Percentiles rank a stretch among this genome's conserved stretches.
These are phyloP conservation scores for Coemansia sp. DNA, from an alignment of 192 early-diverging fungal species.

Conservation along the genomic window DNA sequence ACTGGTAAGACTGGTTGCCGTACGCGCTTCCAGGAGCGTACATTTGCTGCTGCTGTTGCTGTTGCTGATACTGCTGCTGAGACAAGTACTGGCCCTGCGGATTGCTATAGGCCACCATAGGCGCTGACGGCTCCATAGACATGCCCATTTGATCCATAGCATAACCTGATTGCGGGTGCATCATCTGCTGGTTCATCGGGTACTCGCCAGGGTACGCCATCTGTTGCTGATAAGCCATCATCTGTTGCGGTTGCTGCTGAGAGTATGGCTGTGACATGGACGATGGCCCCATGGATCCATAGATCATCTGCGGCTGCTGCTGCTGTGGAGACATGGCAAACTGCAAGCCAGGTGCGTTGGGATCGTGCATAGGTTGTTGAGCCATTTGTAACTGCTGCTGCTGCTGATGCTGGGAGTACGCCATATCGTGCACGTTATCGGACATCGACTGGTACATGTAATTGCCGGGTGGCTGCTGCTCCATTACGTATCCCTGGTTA, in stretches of 20 bases:
- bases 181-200: conserved; percentile 9
- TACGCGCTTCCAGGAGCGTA: conserved; percentile 45
- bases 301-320: conserved; percentile 26
- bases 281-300: conserved; percentile 18
- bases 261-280: conserved; percentile 18
- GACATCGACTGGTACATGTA: conserved; percentile 1
- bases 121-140: conserved; percentile 29
- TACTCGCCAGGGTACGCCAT: neutral
- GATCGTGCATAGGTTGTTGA: conserved; percentile 9
- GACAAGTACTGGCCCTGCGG: conserved; percentile 23
- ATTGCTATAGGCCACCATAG: conserved; percentile 16
- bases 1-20: conserved; percentile 25
- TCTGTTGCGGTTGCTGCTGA: conserved; percentile 22
- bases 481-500: neutral
- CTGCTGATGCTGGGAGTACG: conserved; percentile 4
- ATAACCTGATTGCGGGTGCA: conserved; percentile 14
- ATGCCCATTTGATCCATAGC: conserved; percentile 17
- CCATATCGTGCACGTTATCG: neutral
- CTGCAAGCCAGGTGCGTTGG: neutral
- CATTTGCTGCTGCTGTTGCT: conserved; percentile 32
- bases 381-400: neutral
- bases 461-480: conserved; percentile 3
- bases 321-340: conserved; percentile 3
- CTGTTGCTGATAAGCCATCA: conserved; percentile 7
- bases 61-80: conserved; percentile 19